Percentiles rank a stretch among this genome's conserved stretches.
Conservation (phyloP, 2,329 filamentous ascomycete genomes). For the Trichoderma sp. region DNA sequence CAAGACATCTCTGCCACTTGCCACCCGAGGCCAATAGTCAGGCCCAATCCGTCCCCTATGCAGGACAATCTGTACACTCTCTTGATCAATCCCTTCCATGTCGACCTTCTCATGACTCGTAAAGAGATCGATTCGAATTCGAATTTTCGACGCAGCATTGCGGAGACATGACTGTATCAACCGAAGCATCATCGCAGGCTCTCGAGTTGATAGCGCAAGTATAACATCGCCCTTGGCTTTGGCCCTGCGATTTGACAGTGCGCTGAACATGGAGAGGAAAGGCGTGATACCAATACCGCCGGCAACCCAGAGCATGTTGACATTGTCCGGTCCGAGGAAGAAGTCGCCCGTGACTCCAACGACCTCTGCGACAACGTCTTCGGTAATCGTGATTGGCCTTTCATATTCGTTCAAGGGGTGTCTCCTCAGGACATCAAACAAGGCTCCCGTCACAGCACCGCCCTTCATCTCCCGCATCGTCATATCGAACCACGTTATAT, state of each 20-base stretch:
- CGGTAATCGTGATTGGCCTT: slow-evolving; percentile 1
- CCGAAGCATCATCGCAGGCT: slow-evolving; percentile 25
- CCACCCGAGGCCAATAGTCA: slow-evolving; percentile 14
- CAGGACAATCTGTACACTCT: slow-evolving; percentile 4
- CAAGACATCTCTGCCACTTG: slow-evolving; percentile 17
- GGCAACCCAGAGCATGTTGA: slow-evolving; percentile 28
- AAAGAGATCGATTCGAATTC: slow-evolving; percentile 21
- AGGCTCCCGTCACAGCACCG: slow-evolving; percentile 17
- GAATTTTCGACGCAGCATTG: not conserved
- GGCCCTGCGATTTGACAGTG: slow-evolving; percentile 11
- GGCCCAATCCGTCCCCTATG: slow-evolving; percentile 11
- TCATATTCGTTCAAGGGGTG: not conserved
- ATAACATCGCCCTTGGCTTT: slow-evolving; percentile 19
- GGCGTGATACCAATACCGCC: slow-evolving; percentile 28
- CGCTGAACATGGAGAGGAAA: slow-evolving; percentile 27
- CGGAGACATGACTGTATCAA: slow-evolving; percentile 19
- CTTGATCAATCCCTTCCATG: slow-evolving; percentile 2
- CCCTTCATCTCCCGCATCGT: slow-evolving; percentile 27
- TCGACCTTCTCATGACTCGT: slow-evolving; percentile 9
- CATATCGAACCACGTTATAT: slow-evolving; percentile 23
- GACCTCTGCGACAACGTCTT: slow-evolving; percentile 14
- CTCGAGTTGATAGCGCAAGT: slow-evolving; percentile 23
- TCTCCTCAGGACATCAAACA: slow-evolving; percentile 23
- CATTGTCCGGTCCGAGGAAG: not conserved
- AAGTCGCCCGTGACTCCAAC: slow-evolving; percentile 27